Conservation (phyloP, 805 yeast genomes). For the Spathaspora girioi region DNA sequence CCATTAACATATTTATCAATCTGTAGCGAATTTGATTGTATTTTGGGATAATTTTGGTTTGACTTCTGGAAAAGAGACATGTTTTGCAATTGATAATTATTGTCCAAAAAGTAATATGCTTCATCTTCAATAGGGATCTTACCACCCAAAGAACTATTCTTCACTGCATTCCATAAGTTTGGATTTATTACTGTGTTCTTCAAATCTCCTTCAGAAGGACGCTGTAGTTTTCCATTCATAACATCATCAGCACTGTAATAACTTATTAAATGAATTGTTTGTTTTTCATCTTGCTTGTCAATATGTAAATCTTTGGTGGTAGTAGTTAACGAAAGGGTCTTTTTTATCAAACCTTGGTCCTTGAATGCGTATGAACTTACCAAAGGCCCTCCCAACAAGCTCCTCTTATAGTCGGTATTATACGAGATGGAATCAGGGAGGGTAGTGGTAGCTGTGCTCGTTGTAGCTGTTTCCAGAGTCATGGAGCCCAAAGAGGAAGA, state of each 20-base stretch:
- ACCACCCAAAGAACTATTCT: constrained; percentile 58
- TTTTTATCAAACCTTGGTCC: constrained; percentile 74
- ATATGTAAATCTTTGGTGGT: constrained; percentile 24
- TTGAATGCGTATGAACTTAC: constrained; percentile 62
- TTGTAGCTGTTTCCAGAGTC: not conserved
- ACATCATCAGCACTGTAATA: constrained; percentile 81
- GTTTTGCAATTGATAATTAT: constrained; percentile 39
- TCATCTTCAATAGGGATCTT: constrained; percentile 49
- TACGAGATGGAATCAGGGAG: constrained; percentile 6
- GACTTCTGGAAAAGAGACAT: constrained; percentile 28
- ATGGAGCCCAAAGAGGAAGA: constrained; percentile 2
- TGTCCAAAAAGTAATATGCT: constrained; percentile 45
- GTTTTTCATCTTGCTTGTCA: constrained; percentile 23
- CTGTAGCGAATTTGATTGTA: constrained; percentile 1
- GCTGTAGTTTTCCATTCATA: constrained; percentile 45
- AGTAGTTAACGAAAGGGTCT: constrained; percentile 70
- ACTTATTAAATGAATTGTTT: constrained; percentile 69
- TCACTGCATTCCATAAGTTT: constrained; percentile 53
- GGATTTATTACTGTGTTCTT: constrained; percentile 45
- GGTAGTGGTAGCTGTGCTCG: constrained; percentile 2
- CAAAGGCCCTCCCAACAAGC: constrained; percentile 50
- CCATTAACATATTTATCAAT: constrained; percentile 2
- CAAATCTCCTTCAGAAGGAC: constrained; percentile 58
- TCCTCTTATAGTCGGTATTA: constrained; percentile 10
- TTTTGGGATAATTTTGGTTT: constrained; percentile 4